Percentiles rank a stretch among this genome's conserved stretches.
Conservation (phyloP, 108 stramenopile species). For the Nitzschia inconspicua region DNA sequence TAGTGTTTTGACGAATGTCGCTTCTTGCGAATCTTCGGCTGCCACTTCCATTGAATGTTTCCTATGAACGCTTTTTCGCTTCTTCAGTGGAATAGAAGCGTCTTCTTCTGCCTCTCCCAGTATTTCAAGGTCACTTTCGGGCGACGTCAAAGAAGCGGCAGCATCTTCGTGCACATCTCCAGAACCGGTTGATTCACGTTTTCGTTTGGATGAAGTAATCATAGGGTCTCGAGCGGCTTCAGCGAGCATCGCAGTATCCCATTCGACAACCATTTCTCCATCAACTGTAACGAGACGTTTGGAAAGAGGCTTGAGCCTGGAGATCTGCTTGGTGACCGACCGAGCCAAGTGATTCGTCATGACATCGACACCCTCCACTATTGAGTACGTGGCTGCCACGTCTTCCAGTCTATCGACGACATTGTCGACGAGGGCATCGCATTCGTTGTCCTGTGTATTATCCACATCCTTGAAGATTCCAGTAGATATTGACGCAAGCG, state of each 20-base stretch:
- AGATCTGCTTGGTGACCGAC: slow-evolving; percentile 40
- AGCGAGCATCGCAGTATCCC: slow-evolving; percentile 15
- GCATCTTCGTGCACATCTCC: not conserved
- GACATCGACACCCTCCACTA: slow-evolving; percentile 66
- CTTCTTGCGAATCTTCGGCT: slow-evolving; percentile 57
- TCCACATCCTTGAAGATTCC: no score
- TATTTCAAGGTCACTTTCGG: slow-evolving; percentile 5
- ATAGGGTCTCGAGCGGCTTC: slow-evolving; percentile 23
- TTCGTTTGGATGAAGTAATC: slow-evolving; percentile 4
- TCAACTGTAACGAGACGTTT: slow-evolving; percentile 4
- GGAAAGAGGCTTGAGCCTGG: slow-evolving; percentile 39
- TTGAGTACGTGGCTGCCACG: slow-evolving; percentile 64
- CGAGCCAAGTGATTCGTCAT: slow-evolving; percentile 55
- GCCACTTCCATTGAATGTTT: slow-evolving; percentile 24
- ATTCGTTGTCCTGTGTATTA: not conserved
- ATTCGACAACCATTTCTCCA: not conserved
- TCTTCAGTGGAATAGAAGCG: not conserved
- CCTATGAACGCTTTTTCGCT: slow-evolving; percentile 1
- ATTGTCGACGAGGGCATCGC: slow-evolving; percentile 24
- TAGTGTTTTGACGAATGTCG: slow-evolving; percentile 36
- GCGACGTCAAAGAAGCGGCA: not conserved
- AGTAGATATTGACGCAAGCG: slow-evolving; percentile 37
- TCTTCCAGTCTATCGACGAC: slow-evolving; percentile 63
- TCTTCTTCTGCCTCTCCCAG: slow-evolving; percentile 6
- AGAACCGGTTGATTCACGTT: not conserved